These are phyloP conservation scores for Hanseniaspora vineae DNA, from an alignment of 805 yeast species.

Conservation along the genomic window DNA sequence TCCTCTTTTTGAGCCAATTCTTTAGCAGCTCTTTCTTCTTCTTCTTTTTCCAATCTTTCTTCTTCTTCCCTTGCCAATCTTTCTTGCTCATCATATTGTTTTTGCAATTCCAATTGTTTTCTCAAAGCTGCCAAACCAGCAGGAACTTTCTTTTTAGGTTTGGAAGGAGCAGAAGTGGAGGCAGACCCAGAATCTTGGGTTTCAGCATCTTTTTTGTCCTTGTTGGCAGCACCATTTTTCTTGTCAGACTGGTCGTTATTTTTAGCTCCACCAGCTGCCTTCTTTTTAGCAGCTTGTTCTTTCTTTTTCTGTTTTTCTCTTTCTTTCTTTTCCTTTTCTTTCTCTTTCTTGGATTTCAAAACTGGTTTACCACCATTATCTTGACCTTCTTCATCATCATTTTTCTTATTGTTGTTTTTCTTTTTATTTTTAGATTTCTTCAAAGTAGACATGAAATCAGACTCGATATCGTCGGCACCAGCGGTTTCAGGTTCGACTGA, in stretches of 20 bases:
- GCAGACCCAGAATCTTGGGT: conserved; percentile 3
- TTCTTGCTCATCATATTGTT: conserved; percentile 79
- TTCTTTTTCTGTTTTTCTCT: conserved; percentile 56
- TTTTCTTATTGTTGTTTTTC: conserved; percentile 65
- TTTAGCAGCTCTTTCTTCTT: conserved; percentile 34
- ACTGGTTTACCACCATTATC: conserved; percentile 44
- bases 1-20: conserved; percentile 39
- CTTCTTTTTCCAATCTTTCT: conserved; percentile 35
- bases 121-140: conserved; percentile 88
- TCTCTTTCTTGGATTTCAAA: conserved; percentile 83
- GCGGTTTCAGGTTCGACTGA: conserved; percentile 14
- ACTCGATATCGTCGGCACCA: conserved; percentile 5
- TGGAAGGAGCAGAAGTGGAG: conserved; percentile 21
- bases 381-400: conserved; percentile 48
- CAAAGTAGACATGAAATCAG: conserved; percentile 73
- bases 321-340: conserved; percentile 91
- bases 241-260: conserved; percentile 40
- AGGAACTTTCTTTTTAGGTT: conserved; percentile 59
- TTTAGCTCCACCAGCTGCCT: conserved; percentile 38
- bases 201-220: conserved; percentile 17
- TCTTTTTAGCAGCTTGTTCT: conserved; percentile 40
- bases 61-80: conserved; percentile 66
- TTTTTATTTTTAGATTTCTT: conserved; percentile 68
- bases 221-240: conserved; percentile 34
- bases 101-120: conserved; percentile 77